Evolutionary conservation across 1,139 yeast species (phyloP).

Genomic region (Taphrina deformans): DNA sequence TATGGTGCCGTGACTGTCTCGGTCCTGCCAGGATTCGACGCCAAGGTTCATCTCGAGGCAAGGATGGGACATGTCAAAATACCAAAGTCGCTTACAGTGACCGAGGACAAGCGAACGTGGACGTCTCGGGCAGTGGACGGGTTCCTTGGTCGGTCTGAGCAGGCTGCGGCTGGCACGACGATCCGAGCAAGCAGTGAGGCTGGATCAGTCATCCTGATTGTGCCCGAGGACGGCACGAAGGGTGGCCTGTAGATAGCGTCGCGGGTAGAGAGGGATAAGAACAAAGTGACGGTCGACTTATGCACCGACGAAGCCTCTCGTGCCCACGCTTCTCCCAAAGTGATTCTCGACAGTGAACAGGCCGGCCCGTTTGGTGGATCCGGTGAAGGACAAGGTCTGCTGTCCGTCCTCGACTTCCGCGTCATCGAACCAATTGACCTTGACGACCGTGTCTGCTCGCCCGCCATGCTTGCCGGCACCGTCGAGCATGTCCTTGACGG

Average conservation of each 20-base stretch:
- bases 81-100: background rate
- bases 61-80: background rate
- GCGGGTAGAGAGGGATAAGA: too few species aligned
- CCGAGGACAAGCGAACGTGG: background rate
- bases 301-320: background rate
- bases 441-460: background rate
- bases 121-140: background rate
- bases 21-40: background rate
- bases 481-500: constrained; percentile 71
- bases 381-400: background rate
- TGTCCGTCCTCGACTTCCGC: constrained; percentile 23
- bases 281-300: too few species aligned
- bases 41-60: background rate
- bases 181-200: background rate
- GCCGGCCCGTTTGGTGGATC: background rate
- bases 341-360: background rate
- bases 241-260: background rate
- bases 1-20: background rate
- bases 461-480: background rate
- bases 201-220: background rate
- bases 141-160: background rate
- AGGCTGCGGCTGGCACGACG: background rate
- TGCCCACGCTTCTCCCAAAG: constrained; percentile 12
- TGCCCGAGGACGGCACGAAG: background rate
- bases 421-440: constrained; percentile 16